Conservation (phyloP, 305 asterid species). For the Solanum hybrid region DNA sequence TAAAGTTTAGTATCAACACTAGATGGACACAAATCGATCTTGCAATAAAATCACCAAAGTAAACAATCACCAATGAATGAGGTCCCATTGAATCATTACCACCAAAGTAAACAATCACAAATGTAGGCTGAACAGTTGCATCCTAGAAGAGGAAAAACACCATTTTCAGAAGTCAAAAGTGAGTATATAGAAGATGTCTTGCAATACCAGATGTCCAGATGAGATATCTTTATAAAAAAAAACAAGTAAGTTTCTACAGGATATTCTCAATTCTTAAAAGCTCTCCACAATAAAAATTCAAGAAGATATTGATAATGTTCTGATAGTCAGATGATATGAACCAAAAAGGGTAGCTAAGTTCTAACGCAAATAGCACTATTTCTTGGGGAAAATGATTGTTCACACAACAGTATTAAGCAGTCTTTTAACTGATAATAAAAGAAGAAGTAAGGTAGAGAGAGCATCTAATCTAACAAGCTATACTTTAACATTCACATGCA, state of each 20-base stretch:
- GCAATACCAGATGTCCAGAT: background rate
- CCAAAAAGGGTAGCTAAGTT: background rate
- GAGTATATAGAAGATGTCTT: background rate
- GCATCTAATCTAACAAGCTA: background rate
- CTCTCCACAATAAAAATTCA: background rate
- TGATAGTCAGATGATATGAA: background rate
- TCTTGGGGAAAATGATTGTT: background rate
- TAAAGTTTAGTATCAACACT: no score
- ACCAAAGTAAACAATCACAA: conserved; percentile 80
- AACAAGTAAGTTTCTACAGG: background rate
- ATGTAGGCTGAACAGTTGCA: conserved; percentile 59
- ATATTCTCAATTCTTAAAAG: background rate
- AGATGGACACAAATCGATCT: no score
- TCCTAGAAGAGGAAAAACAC: conserved; percentile 31
- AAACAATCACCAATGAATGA: conserved; percentile 30
- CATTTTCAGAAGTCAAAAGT: background rate
- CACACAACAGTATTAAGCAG: background rate
- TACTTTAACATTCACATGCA: background rate
- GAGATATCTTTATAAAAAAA: background rate
- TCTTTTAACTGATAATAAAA: background rate
- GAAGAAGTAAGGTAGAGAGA: background rate
- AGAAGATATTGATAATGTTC: background rate
- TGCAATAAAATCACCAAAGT: no score
- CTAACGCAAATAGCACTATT: background rate
- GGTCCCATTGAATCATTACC: conserved; percentile 93